These are phyloP conservation scores for Purpureocillium lavendulum DNA, from an alignment of 2,329 filamentous ascomycete species.

Conservation along the genomic window DNA sequence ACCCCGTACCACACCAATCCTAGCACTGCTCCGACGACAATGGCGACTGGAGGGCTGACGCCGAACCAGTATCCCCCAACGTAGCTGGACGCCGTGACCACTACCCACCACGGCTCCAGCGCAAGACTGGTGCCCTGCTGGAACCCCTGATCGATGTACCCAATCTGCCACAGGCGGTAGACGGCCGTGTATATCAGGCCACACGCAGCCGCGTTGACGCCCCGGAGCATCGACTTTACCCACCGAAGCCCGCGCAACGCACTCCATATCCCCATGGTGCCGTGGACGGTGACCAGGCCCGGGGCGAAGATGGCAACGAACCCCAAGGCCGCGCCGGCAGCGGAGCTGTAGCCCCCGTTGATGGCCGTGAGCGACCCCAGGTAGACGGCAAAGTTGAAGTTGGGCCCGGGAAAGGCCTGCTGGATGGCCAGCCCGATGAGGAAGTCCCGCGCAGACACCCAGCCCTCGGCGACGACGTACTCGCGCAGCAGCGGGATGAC, in stretches of 20 bases:
- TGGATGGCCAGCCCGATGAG: constrained; percentile 64
- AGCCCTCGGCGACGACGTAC: constrained; percentile 58
- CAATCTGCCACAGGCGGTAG: constrained; percentile 55
- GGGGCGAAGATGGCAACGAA: constrained; percentile 46
- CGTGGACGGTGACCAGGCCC: constrained; percentile 38
- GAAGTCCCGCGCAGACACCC: constrained; percentile 64
- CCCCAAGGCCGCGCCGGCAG: constrained; percentile 39
- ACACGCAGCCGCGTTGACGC: constrained; percentile 52
- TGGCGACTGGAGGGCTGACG: constrained; percentile 18
- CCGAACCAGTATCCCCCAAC: constrained; percentile 15
- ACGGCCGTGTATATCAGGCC: constrained; percentile 57
- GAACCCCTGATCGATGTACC: constrained; percentile 43
- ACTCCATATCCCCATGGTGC: constrained; percentile 29
- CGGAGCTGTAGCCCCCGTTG: constrained; percentile 15
- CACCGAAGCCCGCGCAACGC: constrained; percentile 10
- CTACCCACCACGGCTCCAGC: constrained; percentile 57
- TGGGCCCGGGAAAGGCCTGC: constrained; percentile 53
- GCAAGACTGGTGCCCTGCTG: constrained; percentile 43
- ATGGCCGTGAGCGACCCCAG: constrained; percentile 42
- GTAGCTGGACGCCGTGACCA: constrained; percentile 39
- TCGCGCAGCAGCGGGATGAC: constrained; percentile 56
- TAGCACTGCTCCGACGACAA: constrained; percentile 23
- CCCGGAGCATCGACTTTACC: constrained; percentile 42
- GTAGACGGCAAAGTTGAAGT: constrained; percentile 48
- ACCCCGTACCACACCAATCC: constrained; percentile 24